Base-by-base conservation (phyloP, 768 basidiomycete genomes). In the Rossbeevera mucosa region DNA sequence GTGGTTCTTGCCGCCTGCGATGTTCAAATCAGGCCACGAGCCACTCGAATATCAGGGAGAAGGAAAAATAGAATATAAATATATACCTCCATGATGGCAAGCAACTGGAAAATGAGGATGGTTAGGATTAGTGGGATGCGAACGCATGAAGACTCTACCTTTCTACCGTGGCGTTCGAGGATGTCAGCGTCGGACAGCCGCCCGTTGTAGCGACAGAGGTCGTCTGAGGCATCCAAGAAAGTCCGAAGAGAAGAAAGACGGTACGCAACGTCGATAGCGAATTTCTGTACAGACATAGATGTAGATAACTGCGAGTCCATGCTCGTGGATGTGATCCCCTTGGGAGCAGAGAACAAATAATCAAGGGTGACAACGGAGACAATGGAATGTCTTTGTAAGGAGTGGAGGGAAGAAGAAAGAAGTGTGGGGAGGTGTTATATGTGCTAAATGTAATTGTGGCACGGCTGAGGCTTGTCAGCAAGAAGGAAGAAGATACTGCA, bases 81-180 rank as follows among this genome's bases (percentile, higher is more conserved):
- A 58, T 52, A 68, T 72, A 82, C 80, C 80, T 82, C 80, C 44
- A 75, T 68, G 53, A 82, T 57, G 21, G 71, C 66, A 47, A 82
- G 70, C 47, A 82, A 69, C 80, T 82, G 56, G 44, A 25, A 47
- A 36, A 48, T n/a, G 26, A 41, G 25, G 14, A 24, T 2, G 36
- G 22, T 59, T 28, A 60, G 52, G 56, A 47, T 4, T 5, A 47
- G 22, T 5, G 3, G 20, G 28, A 29, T 53, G 42, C 18, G 36
- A 21, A 40, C 33, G 31, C 2, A 20, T 22, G 2, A 18, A n/a
- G 4, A 12, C 41, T n/a, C 40, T 45, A 64, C 69, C 60, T 69
- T 69, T 60, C 66, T 62, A 24, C 55, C 59, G 13, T 69, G 60
- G 12, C 47, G 43, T 38, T 59, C n/a, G n/a, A n/a, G 58, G 30